phyloP scores from a whole-genome alignment of 768 basidiomycete species.

The Boletus coccyginus region DNA sequence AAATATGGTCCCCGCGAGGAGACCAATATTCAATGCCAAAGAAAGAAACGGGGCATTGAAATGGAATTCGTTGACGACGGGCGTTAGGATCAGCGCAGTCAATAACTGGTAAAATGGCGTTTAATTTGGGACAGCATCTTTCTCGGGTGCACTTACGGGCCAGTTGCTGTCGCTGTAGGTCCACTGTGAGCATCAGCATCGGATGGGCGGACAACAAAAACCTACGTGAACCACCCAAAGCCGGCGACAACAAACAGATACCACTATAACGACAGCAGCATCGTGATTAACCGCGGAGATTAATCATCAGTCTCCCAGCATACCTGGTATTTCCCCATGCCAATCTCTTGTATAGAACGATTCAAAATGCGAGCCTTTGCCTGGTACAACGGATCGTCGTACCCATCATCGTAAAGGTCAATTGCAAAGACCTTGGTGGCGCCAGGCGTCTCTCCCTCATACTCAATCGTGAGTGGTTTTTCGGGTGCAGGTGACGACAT shows the following conservation, averaged over 20 bases:
- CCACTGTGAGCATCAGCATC: not conserved
- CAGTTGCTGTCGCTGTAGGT: constrained; percentile 34
- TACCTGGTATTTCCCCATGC: constrained; percentile 58
- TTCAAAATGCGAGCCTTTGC: constrained; percentile 49
- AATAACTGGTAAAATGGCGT: constrained; percentile 28
- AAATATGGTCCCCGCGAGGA: constrained; percentile 48
- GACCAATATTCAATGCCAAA: constrained; percentile 51
- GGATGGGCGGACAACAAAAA: not conserved
- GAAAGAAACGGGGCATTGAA: constrained; percentile 47
- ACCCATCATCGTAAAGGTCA: constrained; percentile 35
- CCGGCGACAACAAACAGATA: constrained; percentile 37
- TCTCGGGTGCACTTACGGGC: constrained; percentile 29
- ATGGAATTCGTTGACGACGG: constrained; percentile 48
- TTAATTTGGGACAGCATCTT: not conserved
- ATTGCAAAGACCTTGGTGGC: not conserved
- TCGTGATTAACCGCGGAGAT: not conserved
- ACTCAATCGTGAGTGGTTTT: not conserved
- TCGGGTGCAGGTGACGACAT: not conserved
- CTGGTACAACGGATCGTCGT: constrained; percentile 46
- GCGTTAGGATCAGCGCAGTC: constrained; percentile 45
- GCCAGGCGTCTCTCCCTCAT: not conserved
- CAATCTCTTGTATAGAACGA: constrained; percentile 48
- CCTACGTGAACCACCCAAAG: constrained; percentile 43
- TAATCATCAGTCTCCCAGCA: not conserved
- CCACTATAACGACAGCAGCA: constrained; percentile 28